phyloP scores from a whole-genome alignment of 1,139 yeast genomes.

The Pichia sp. region DNA sequence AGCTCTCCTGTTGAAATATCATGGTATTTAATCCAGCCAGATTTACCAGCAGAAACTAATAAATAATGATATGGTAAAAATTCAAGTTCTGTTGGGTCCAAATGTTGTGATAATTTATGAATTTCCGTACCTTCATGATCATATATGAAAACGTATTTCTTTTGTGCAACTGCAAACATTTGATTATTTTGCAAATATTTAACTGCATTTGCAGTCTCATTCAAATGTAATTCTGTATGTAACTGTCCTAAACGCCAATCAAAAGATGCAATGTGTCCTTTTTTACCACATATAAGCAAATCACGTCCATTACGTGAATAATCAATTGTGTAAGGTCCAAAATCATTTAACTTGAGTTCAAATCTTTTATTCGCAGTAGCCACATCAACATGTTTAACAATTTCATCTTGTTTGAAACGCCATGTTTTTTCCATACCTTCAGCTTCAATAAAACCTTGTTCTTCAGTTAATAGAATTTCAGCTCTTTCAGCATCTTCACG shows the following conservation, averaged over 20 bases:
- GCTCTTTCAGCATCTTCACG: slow-evolving; percentile 78
- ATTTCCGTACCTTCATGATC: slow-evolving; percentile 88
- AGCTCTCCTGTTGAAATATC: slow-evolving; percentile 91
- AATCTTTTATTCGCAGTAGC: slow-evolving; percentile 70
- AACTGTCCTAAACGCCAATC: slow-evolving; percentile 90
- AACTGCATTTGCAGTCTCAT: slow-evolving; percentile 87
- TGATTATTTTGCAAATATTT: slow-evolving; percentile 89
- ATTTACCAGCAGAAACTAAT: slow-evolving; percentile 78
- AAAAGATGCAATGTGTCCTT: slow-evolving; percentile 93
- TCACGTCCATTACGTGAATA: slow-evolving; percentile 85
- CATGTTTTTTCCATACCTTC: slow-evolving; percentile 91
- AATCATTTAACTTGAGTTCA: slow-evolving; percentile 63
- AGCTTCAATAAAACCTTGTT: slow-evolving; percentile 79
- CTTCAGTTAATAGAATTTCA: slow-evolving; percentile 78
- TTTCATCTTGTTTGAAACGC: slow-evolving; percentile 77
- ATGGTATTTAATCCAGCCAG: slow-evolving; percentile 85
- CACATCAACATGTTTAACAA: slow-evolving; percentile 70
- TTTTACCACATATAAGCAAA: slow-evolving; percentile 74
- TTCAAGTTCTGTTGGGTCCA: slow-evolving; percentile 76
- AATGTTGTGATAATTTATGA: slow-evolving; percentile 84
- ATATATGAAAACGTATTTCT: slow-evolving; percentile 86
- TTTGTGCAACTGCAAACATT: slow-evolving; percentile 94
- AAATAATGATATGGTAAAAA: slow-evolving; percentile 90
- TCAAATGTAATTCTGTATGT: slow-evolving; percentile 73
- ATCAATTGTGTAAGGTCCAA: slow-evolving; percentile 82